Conservation (phyloP, 495 filamentous ascomycete species). For the Penicillium manginii region DNA sequence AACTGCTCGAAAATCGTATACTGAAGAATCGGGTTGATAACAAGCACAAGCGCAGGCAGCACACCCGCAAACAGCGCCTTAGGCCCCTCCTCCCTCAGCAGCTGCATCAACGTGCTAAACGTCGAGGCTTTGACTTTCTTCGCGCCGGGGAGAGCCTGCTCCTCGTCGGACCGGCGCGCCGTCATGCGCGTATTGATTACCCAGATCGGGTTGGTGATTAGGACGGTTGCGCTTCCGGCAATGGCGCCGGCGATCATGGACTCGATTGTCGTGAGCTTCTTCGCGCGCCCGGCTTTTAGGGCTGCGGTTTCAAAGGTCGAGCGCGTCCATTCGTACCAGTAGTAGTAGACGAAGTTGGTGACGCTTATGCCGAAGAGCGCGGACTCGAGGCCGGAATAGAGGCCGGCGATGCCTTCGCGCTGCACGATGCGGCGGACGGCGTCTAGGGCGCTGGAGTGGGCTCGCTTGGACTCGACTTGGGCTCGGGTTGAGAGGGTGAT, state of each 20-base stretch:
- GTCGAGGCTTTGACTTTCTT: slow-evolving; percentile 66
- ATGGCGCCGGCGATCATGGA: slow-evolving; percentile 95
- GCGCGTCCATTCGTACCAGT: slow-evolving; percentile 99
- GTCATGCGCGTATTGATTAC: slow-evolving; percentile 99
- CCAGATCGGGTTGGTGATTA: slow-evolving; percentile 98
- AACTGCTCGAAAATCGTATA: slow-evolving; percentile 99
- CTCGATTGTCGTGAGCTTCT: slow-evolving; percentile 86
- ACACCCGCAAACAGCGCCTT: slow-evolving; percentile 89
- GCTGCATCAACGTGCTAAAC: slow-evolving; percentile 71
- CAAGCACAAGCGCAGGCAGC: slow-evolving; percentile 86
- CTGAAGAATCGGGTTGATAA: slow-evolving; percentile 97
- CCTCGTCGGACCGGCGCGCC: slow-evolving; percentile 68
- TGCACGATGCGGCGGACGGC: slow-evolving; percentile 86
- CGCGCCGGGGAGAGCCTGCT: slow-evolving; percentile 54
- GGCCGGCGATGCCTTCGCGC: slow-evolving; percentile 83
- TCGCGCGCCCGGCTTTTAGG: slow-evolving; percentile 69
- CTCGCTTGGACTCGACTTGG: slow-evolving; percentile 95
- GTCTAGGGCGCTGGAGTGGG: slow-evolving; percentile 77
- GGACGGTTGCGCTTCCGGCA: slow-evolving; percentile 89
- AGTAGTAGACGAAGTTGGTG: slow-evolving; percentile 99
- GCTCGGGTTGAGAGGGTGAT: slow-evolving; percentile 97
- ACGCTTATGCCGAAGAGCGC: slow-evolving; percentile 97
- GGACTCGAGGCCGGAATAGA: slow-evolving; percentile 87
- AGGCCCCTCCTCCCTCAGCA: slow-evolving; percentile 80
- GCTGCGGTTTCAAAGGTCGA: slow-evolving; percentile 85